These are phyloP conservation scores for Rhynchospora breviuscula DNA, from an alignment of 176 grass and related monocot species.

Conservation along the genomic window DNA sequence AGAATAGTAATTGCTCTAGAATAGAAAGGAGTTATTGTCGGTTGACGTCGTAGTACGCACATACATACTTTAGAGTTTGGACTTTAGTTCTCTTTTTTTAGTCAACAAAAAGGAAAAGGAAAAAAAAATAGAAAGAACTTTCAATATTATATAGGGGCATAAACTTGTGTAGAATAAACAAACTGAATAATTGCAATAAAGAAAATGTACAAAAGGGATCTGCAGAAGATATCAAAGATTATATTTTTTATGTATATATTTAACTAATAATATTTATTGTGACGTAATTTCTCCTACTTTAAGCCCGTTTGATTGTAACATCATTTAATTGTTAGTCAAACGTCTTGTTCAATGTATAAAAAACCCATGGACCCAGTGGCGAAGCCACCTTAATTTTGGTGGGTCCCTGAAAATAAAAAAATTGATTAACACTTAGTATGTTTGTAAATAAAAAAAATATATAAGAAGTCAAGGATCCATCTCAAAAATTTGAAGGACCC, in stretches of 20 bases:
- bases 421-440: no score
- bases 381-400: no score
- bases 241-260: not conserved
- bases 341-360: not conserved
- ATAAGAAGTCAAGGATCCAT: no score
- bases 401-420: no score
- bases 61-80: no score
- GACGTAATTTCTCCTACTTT: not conserved
- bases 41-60: no score
- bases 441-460: no score
- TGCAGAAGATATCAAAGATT: not conserved
- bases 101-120: not conserved
- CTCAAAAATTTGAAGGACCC: no score
- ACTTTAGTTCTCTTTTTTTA: not conserved
- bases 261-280: not conserved
- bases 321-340: not conserved
- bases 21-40: no score
- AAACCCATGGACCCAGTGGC: not conserved
- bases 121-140: not conserved
- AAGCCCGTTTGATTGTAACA: not conserved
- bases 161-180: no score
- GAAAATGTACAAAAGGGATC: not conserved
- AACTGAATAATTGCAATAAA: not conserved
- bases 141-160: not conserved
- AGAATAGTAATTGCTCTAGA: no score